Base-by-base conservation (phyloP, 2,329 filamentous ascomycete species). In the Aspergillus costaricaensis region DNA sequence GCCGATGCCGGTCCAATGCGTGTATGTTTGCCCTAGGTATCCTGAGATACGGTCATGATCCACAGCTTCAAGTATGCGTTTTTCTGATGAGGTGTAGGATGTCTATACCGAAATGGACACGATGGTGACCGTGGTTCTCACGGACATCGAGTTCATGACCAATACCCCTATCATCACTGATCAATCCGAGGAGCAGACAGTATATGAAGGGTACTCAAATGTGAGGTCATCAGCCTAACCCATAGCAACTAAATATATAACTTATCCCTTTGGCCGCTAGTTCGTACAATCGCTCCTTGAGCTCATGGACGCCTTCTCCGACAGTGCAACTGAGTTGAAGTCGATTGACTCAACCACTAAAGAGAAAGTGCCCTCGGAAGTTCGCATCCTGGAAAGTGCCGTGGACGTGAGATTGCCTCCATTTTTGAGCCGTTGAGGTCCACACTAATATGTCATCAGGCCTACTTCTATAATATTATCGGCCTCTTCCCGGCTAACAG, bases 221-320 rank as follows among this genome's bases (percentile, higher is more conserved):
- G 53, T 55, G n/a, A 30, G 25, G 3, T 9, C 1, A 8, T 19
- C 4, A n/a, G 15, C 30, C n/a, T 23, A 39, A 9, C 19, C 5
- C 12, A 38, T 19, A 10, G 32, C 12, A 19, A 8, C 15, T 9
- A 32, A 36, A 36, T 1, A 15, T 5, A 2, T 2, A 36, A 36
- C 23, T n/a, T 0, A 14, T 27, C 4, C 32, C 25, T 15, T n/a
- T 50, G 48, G 12, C 5, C 32, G 14, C 10, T 30, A 55, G 53
- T 55, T 55, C 53, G 53, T 55, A n/a, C 53, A 55, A 47, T 55
- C 53, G 15, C 53, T 55, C 39, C 23, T 55, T 10, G 53, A 55
- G 21, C 53, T 55, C 39, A 55, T 47, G 53, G 53, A 55, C 7
- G 53, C 53, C 7, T 55, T 55, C 17, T 36, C 53, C 23, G 15